Conservation (phyloP, 1,284 basidiomycete species). For the Moesziomyces antarcticus region DNA sequence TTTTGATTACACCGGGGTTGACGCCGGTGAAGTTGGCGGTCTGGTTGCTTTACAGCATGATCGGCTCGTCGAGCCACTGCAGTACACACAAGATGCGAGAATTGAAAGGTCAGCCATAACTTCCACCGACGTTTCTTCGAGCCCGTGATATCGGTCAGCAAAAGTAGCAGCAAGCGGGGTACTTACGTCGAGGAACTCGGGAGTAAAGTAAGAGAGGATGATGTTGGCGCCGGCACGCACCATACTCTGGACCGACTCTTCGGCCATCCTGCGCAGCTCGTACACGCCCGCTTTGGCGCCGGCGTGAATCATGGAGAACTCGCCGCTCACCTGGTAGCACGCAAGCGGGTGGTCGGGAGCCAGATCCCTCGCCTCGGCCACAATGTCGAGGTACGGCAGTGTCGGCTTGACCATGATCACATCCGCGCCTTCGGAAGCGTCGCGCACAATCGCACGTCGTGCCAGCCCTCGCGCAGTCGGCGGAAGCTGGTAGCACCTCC, state of each 20-base stretch:
- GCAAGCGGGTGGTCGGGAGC: conserved; percentile 89
- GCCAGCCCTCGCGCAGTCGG: conserved; percentile 89
- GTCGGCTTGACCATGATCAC: conserved; percentile 99
- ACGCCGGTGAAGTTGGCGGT: too few species aligned
- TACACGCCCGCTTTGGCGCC: conserved; percentile 93
- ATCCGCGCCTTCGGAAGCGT: conserved; percentile 93
- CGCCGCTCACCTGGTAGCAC: conserved; percentile 81
- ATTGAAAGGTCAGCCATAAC: background rate
- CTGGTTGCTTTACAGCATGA: conserved; percentile 15
- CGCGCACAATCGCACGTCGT: conserved; percentile 88
- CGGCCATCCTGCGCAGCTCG: conserved; percentile 89
- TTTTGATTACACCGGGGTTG: background rate
- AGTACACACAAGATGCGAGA: background rate
- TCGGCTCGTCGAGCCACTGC: conserved; percentile 46
- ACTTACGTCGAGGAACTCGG: conserved; percentile 75
- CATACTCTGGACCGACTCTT: conserved; percentile 89
- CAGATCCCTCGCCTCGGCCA: conserved; percentile 85
- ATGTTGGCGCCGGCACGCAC: conserved; percentile 90
- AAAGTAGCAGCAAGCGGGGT: too few species aligned
- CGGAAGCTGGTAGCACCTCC: conserved; percentile 97
- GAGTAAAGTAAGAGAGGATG: conserved; percentile 94
- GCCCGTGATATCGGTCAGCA: background rate
- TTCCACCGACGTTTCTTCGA: background rate
- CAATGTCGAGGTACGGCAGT: conserved; percentile 94
- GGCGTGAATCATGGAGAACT: conserved; percentile 95